These are phyloP conservation scores for Lactarius akahatsu DNA, from an alignment of 768 basidiomycete species.

Conservation along the genomic window DNA sequence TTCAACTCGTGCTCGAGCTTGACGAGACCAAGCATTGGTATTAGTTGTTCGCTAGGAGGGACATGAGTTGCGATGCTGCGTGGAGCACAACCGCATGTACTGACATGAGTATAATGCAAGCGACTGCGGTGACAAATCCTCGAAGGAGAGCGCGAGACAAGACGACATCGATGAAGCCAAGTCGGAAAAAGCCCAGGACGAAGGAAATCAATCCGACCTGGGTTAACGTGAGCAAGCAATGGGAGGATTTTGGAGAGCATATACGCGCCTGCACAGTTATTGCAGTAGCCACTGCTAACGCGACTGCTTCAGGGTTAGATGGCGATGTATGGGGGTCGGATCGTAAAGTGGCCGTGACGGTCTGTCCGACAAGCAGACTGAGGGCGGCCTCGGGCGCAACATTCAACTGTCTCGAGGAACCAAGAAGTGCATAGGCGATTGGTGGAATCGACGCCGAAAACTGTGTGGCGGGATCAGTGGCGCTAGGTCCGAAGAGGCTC, in stretches of 20 bases:
- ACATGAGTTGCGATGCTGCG: slow-evolving; percentile 1
- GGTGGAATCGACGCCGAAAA: slow-evolving; percentile 85
- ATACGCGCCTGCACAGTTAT: slow-evolving; percentile 75
- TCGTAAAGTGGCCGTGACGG: slow-evolving; percentile 64
- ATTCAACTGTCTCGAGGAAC: slow-evolving; percentile 77
- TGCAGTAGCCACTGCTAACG: slow-evolving; percentile 70
- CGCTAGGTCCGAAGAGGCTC: not conserved
- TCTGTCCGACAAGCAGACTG: slow-evolving; percentile 84
- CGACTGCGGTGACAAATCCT: slow-evolving; percentile 85
- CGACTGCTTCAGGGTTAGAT: slow-evolving; percentile 51
- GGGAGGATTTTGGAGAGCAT: not conserved
- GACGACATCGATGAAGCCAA: slow-evolving; percentile 93
- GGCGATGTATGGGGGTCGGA: slow-evolving; percentile 33
- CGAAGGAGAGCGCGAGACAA: slow-evolving; percentile 84
- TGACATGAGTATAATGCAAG: slow-evolving; percentile 81
- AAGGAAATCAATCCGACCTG: slow-evolving; percentile 86
- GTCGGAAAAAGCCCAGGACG: slow-evolving; percentile 78
- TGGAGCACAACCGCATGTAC: slow-evolving; percentile 32
- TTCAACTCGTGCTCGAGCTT: slow-evolving; percentile 52
- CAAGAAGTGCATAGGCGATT: slow-evolving; percentile 87
- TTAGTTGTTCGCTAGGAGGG: slow-evolving; percentile 65
- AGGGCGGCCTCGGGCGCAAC: slow-evolving; percentile 90
- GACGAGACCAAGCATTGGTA: slow-evolving; percentile 85
- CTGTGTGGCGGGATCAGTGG: slow-evolving; percentile 39
- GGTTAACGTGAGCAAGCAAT: not conserved